Percentiles rank a stretch among this genome's conserved stretches.
Evolutionary conservation across 495 filamentous ascomycete genomes (phyloP).

Genomic region (Neohortaea acidophila): DNA sequence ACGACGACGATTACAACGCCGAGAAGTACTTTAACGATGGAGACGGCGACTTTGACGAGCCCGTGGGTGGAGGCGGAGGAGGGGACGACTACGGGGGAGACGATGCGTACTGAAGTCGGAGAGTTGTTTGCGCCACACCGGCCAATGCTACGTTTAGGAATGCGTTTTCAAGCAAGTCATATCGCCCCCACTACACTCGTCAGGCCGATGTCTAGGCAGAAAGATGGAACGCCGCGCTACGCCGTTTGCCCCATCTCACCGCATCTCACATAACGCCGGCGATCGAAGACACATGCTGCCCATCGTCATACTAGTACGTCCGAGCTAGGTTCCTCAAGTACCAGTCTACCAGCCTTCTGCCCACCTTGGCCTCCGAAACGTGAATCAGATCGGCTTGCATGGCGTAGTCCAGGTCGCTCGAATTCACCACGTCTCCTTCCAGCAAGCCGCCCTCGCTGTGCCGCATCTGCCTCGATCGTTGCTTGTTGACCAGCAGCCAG

Average conservation of each 20-base stretch:
- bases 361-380: slow-evolving; percentile 96
- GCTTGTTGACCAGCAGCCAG: slow-evolving; percentile 93
- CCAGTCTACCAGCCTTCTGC: slow-evolving; percentile 93
- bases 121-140: too few species aligned
- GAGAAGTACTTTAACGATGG: slow-evolving; percentile 5
- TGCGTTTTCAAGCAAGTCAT: too few species aligned
- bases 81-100: not conserved
- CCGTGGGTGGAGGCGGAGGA: too few species aligned
- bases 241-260: not conserved
- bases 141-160: too few species aligned
- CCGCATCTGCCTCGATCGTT: slow-evolving; percentile 86
- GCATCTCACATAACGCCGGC: too few species aligned
- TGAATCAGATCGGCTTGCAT: slow-evolving; percentile 94
- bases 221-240: not conserved
- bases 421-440: slow-evolving; percentile 81
- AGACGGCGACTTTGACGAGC: slow-evolving; percentile 2
- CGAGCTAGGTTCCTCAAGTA: slow-evolving; percentile 91
- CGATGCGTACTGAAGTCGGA: slow-evolving; percentile 1
- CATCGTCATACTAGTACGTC: slow-evolving; percentile 58
- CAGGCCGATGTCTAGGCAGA: too few species aligned
- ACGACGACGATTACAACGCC: slow-evolving; percentile 7
- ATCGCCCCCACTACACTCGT: too few species aligned
- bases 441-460: slow-evolving; percentile 83
- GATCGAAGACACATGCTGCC: too few species aligned
- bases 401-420: slow-evolving; percentile 90